phyloP scores from a whole-genome alignment of 208 protist species.

The Trypanosoma theileri region DNA sequence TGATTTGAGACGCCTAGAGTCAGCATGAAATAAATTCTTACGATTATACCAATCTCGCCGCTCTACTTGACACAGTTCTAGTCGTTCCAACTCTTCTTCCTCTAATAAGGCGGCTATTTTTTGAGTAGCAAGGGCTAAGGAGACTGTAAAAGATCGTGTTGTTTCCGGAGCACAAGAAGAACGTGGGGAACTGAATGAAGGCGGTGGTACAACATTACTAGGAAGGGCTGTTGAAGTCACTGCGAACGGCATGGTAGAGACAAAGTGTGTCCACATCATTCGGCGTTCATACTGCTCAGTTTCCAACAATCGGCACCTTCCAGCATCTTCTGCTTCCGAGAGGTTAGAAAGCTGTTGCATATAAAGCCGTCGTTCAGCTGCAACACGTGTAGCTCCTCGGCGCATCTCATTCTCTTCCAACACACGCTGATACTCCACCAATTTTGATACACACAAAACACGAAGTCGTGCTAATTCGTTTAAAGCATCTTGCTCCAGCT shows the following conservation, averaged over 20 bases:
- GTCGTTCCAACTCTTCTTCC: slow-evolving; percentile 13
- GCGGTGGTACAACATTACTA: not conserved
- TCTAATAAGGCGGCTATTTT: slow-evolving; percentile 8
- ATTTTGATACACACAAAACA: not conserved
- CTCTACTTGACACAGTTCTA: slow-evolving; percentile 9
- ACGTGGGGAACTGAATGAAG: not conserved
- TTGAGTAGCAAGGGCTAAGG: not conserved
- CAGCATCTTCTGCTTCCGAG: slow-evolving; percentile 3
- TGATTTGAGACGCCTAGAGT: not conserved
- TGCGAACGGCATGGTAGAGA: not conserved
- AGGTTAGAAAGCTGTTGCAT: slow-evolving; percentile 4
- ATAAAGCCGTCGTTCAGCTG: not conserved
- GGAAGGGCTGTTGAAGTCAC: not conserved
- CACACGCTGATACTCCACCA: slow-evolving; percentile 2
- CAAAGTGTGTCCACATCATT: slow-evolving; percentile 6
- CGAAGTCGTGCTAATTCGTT: slow-evolving; percentile 5
- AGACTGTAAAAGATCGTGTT: too few species aligned
- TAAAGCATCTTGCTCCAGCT: not conserved
- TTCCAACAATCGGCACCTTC: slow-evolving; percentile 10
- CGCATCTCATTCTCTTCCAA: slow-evolving; percentile 5
- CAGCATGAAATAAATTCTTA: not conserved
- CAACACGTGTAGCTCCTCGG: not conserved
- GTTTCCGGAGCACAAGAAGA: slow-evolving; percentile 4
- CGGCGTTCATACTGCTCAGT: not conserved
- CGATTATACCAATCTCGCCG: slow-evolving; percentile 1